These are phyloP conservation scores for Coleophoma crateriformis DNA, from an alignment of 2,329 filamentous ascomycete genomes.

Conservation along the genomic window DNA sequence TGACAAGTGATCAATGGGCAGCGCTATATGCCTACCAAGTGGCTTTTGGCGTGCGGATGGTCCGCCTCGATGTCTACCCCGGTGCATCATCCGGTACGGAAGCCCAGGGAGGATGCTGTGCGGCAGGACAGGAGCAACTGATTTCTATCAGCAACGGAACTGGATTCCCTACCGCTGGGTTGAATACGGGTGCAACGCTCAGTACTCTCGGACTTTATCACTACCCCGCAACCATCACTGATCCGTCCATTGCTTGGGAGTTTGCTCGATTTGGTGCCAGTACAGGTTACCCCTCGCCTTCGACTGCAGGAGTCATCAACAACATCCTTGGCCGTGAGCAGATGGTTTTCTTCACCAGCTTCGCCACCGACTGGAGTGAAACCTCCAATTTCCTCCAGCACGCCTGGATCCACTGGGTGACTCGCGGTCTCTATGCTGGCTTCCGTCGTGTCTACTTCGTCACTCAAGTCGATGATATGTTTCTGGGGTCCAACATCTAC, in stretches of 20 bases:
- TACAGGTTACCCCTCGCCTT: conserved; percentile 30
- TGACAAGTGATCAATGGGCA: conserved; percentile 51
- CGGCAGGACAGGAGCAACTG: conserved; percentile 39
- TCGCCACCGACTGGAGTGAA: conserved; percentile 34
- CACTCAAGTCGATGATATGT: conserved; percentile 48
- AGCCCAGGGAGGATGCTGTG: conserved; percentile 36
- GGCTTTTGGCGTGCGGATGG: conserved; percentile 52
- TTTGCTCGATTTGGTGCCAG: conserved; percentile 46
- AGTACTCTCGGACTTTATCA: conserved; percentile 50
- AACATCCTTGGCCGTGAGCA: conserved; percentile 50
- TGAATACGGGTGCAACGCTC: conserved; percentile 36
- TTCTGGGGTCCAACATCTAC: conserved; percentile 43
- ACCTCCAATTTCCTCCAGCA: conserved; percentile 12
- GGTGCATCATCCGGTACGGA: conserved; percentile 38
- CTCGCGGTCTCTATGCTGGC: conserved; percentile 12
- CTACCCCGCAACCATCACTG: conserved; percentile 48
- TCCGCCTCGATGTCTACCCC: conserved; percentile 53
- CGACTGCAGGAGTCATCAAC: conserved; percentile 53
- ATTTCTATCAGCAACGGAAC: conserved; percentile 46
- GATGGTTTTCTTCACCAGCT: conserved; percentile 54
- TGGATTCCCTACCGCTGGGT: conserved; percentile 46
- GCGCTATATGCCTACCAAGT: conserved; percentile 51
- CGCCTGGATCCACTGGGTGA: conserved; percentile 16
- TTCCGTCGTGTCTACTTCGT: conserved; percentile 13
- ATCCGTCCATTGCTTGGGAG: conserved; percentile 46